Evolutionary conservation across 1,284 basidiomycete genomes (phyloP), one percentile per base, ranked within the genome.

Genomic region (Rhodotorula sp.): DNA sequence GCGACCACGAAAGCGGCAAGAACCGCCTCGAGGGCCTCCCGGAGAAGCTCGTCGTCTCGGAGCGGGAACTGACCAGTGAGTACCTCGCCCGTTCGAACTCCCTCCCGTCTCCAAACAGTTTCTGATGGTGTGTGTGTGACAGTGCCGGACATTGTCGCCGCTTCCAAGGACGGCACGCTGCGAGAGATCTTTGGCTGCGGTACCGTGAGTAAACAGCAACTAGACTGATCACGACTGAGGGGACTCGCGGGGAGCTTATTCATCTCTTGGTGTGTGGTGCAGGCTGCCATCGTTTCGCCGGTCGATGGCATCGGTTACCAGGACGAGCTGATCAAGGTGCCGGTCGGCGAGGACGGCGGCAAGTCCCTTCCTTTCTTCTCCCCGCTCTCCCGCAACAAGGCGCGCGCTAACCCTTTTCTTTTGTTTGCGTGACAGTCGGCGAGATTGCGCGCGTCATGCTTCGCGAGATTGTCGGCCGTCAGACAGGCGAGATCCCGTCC

Each of bases 151-250:
- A 85, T 99, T 52, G 87, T 90, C 76, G 85, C 87, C 59, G 92
- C 93, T 6, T 86, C 88, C 52, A 81, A 88, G 77, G 82, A 87
- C n/a, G 92, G 93, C 16, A 84, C 84, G 18, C 86, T 99, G 34
- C 85, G 91, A n/a, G 96, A 99, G 83, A 87, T 98, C 74, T 99
- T 99, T 80, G 96, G 96, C 65, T 85, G 91, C 26, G 96, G 93
- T 31, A 99, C 94, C 2, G 73, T 68, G 8, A 15, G 66, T 63
- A 16, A 12, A 51, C 48, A 51, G 3, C 51, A 1, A 34, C 49
- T 5, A 21, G 21, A 51, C 49, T 8, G 21, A 7, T 8, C 34
- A 43, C 39, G 10, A 43, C 39, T 43, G 8, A 8, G 39, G 39
- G 39, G 12, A 43, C 10, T 43, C 12, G 29, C 29, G 29, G 12